A percentile compares a stretch with the other conserved stretches of the same genome.
Evolutionary conservation across 306 rosid genomes (phyloP).

Genomic region (Casuarina glauca): DNA sequence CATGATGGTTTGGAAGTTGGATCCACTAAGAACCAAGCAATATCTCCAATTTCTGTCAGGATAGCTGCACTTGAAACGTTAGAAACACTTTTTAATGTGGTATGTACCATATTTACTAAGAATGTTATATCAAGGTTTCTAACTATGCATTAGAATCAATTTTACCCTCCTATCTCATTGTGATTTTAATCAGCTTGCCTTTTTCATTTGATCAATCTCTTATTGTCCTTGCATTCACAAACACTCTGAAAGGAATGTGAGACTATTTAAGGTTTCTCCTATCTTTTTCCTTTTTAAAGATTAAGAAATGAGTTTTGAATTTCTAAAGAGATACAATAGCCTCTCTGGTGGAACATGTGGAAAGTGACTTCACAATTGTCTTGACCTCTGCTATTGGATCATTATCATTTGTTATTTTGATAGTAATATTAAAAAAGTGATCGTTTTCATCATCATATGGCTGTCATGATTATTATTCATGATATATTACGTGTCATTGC

Average conservation of each 20-base stretch:
- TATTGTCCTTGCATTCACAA: neutral
- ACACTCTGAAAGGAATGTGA: neutral
- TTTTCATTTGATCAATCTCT: neutral
- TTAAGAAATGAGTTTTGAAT: too few relatives aligned
- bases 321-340: too few relatives aligned
- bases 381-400: too few relatives aligned
- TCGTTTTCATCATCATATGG: too few relatives aligned
- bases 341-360: too few relatives aligned
- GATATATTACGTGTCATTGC: too few relatives aligned
- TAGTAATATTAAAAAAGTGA: too few relatives aligned
- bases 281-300: neutral
- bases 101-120: constrained; percentile 31
- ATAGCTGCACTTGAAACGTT: constrained; percentile 87
- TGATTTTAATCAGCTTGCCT: neutral
- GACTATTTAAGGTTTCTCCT: neutral
- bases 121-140: constrained; percentile 9
- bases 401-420: too few relatives aligned
- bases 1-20: constrained; percentile 33
- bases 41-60: constrained; percentile 55
- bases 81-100: constrained; percentile 78
- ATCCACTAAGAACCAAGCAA: constrained; percentile 29
- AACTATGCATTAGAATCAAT: neutral
- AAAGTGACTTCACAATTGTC: too few relatives aligned
- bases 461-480: too few relatives aligned
- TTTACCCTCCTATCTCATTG: neutral